phyloP scores from a whole-genome alignment of 768 basidiomycete species.

The Boletus huronensis region DNA sequence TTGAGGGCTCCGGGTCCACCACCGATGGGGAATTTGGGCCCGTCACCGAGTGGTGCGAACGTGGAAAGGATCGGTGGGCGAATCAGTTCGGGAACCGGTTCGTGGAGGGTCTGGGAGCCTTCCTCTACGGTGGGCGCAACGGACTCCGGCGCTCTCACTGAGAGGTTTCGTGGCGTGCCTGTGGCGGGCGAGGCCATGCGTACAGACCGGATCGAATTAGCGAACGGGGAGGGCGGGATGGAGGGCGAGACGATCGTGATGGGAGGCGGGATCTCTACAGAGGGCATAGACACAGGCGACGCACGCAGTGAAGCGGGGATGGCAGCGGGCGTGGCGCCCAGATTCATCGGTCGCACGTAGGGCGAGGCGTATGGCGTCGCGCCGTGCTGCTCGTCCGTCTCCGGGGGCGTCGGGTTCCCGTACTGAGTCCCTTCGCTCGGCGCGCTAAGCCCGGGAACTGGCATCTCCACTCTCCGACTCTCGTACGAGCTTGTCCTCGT shows the following conservation, averaged over 20 bases:
- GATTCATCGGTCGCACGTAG: conserved; percentile 1
- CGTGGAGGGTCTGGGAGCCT: conserved; percentile 20
- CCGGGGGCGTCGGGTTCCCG: conserved; percentile 8
- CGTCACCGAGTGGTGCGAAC: neutral
- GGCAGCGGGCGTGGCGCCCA: neutral
- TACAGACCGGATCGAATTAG: conserved; percentile 5
- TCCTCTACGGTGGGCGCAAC: neutral
- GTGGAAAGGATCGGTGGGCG: neutral
- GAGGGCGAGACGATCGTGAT: conserved; percentile 22
- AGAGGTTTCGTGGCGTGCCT: neutral
- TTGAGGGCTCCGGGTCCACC: neutral
- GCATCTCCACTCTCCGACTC: conserved; percentile 5
- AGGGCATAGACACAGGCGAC: neutral
- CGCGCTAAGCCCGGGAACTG: neutral
- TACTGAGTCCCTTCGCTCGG: conserved; percentile 15
- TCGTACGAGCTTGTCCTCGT: neutral
- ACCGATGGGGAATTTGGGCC: neutral
- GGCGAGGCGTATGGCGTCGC: conserved; percentile 19
- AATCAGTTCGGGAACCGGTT: neutral
- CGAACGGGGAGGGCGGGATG: conserved; percentile 3
- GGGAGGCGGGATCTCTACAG: neutral
- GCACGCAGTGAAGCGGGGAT: conserved; percentile 1
- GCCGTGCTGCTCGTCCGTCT: conserved; percentile 21
- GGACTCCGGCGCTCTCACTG: neutral
- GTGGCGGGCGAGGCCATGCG: neutral